Percentiles rank a stretch among this genome's conserved stretches.
Conservation (phyloP, 2,329 filamentous ascomycete species). For the Lasiodiplodia sp. region DNA sequence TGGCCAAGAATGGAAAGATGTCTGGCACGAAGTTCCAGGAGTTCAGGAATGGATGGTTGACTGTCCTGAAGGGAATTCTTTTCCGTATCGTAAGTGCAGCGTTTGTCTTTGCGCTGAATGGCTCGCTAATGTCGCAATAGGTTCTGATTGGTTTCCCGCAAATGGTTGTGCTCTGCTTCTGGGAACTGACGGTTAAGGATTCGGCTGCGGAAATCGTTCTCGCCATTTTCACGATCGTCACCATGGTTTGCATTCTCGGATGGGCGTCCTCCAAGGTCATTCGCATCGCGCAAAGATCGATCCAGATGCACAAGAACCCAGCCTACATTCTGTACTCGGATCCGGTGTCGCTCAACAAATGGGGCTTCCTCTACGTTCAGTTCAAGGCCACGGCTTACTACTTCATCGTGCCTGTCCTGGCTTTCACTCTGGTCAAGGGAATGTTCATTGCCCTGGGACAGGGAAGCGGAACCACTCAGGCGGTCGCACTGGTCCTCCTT, state of each 20-base stretch:
- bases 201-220: slow-evolving; percentile 86
- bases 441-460: slow-evolving; percentile 89
- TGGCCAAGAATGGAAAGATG: slow-evolving; percentile 78
- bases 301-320: slow-evolving; percentile 92
- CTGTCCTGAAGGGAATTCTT: slow-evolving; percentile 90
- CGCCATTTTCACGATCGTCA: slow-evolving; percentile 86
- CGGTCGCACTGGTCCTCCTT: slow-evolving; percentile 81
- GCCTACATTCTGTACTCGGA: slow-evolving; percentile 98
- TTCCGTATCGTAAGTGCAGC: slow-evolving; percentile 70
- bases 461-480: slow-evolving; percentile 73
- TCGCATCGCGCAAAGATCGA: slow-evolving; percentile 84
- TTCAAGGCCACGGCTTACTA: slow-evolving; percentile 96
- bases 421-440: slow-evolving; percentile 83
- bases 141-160: slow-evolving; percentile 89
- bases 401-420: slow-evolving; percentile 82
- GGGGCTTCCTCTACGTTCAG: slow-evolving; percentile 97
- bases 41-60: slow-evolving; percentile 93
- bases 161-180: slow-evolving; percentile 87
- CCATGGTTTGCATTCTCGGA: slow-evolving; percentile 76
- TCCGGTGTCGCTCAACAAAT: slow-evolving; percentile 92
- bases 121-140: slow-evolving; percentile 42
- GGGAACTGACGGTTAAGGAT: slow-evolving; percentile 88
- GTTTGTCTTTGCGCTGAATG: slow-evolving; percentile 21
- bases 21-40: slow-evolving; percentile 86
- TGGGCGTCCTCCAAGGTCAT: slow-evolving; percentile 94